Evolutionary conservation across 139 green algal genomes (phyloP).

Genomic region (Chlorella sp.): DNA sequence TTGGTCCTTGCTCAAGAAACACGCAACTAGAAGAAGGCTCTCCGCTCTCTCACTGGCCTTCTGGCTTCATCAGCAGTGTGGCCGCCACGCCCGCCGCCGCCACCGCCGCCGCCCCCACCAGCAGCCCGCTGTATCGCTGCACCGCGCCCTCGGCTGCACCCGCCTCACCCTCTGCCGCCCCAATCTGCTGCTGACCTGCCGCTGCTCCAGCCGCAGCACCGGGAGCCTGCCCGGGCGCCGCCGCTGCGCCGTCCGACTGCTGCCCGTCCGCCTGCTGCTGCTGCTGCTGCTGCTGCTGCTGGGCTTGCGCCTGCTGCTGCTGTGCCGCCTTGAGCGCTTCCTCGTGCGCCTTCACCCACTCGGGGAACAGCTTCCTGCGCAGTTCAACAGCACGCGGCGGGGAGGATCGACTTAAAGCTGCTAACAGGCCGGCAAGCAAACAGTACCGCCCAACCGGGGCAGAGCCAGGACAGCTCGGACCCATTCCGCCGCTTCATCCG

Average conservation of each 20-base stretch:
- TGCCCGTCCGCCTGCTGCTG: neutral
- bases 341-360: slow-evolving; percentile 61
- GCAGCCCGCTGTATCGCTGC: neutral
- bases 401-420: neutral
- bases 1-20: too few relatives aligned
- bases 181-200: neutral
- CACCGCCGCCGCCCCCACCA: slow-evolving; percentile 23
- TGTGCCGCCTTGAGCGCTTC: neutral
- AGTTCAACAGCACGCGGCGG: neutral
- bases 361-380: slow-evolving; percentile 76
- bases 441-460: too few relatives aligned
- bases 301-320: slow-evolving; percentile 8
- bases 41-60: neutral
- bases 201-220: neutral
- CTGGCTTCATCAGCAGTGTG: slow-evolving; percentile 11
- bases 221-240: neutral
- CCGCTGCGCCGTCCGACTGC: neutral
- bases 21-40: too few relatives aligned
- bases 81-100: slow-evolving; percentile 12
- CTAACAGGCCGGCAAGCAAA: neutral
- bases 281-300: neutral
- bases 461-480: too few relatives aligned
- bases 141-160: neutral
- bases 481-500: too few relatives aligned
- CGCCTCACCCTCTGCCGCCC: neutral